Conservation (phyloP, 2,329 filamentous ascomycete genomes). For the Curvularia sp. region DNA sequence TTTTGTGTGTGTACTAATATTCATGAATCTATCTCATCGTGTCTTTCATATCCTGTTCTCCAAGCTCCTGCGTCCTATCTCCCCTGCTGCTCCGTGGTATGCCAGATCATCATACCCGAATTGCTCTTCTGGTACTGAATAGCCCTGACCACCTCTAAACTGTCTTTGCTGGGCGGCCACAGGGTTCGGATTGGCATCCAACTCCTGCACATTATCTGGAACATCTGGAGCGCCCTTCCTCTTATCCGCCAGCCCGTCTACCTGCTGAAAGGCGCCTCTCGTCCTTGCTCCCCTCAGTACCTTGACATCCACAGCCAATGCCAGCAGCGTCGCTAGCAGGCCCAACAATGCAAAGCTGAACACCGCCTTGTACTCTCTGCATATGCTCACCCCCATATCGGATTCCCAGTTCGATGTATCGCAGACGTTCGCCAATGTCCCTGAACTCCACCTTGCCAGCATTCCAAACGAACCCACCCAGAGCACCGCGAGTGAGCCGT, state of each 20-base stretch:
- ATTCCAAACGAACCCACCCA: conserved; percentile 62
- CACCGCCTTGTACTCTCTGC: conserved; percentile 65
- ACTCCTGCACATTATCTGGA: conserved; percentile 3
- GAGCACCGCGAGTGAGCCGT: conserved; percentile 57
- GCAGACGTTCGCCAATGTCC: conserved; percentile 62
- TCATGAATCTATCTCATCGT: not conserved
- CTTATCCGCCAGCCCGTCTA: conserved; percentile 50
- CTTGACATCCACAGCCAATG: conserved; percentile 59
- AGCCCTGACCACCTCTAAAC: conserved; percentile 43
- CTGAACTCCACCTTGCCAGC: conserved; percentile 61
- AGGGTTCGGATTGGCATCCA: conserved; percentile 38
- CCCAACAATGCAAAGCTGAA: conserved; percentile 63
- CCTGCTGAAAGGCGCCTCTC: conserved; percentile 58
- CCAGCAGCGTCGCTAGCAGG: conserved; percentile 55
- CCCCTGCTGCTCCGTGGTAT: conserved; percentile 48
- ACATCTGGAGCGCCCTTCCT: conserved; percentile 29
- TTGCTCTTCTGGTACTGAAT: conserved; percentile 52
- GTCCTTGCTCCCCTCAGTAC: conserved; percentile 52
- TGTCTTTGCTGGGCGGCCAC: conserved; percentile 15
- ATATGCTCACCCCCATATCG: conserved; percentile 62
- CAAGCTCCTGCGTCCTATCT: conserved; percentile 24
- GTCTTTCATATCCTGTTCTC: conserved; percentile 19
- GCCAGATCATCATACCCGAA: conserved; percentile 53
- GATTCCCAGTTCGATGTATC: conserved; percentile 60
- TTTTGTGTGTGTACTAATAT: not conserved